A percentile compares a stretch with the other conserved stretches of the same genome.
Evolutionary conservation across 2,329 filamentous ascomycete genomes (phyloP).

Genomic region (Stagonosporopsis chrysanthemi): DNA sequence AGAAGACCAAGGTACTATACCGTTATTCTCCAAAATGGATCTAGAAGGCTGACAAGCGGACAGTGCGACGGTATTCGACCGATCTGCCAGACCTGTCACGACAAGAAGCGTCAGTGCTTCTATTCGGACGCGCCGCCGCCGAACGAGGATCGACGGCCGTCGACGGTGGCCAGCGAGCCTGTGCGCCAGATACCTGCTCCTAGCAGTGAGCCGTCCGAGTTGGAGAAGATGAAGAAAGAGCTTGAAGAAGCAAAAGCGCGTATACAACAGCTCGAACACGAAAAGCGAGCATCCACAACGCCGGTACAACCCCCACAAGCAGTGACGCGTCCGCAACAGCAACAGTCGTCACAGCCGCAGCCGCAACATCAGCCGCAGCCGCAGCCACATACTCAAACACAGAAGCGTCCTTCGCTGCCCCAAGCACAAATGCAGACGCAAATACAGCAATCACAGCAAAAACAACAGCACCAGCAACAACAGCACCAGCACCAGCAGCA

Average conservation of each 20-base stretch:
- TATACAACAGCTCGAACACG: slow-evolving; percentile 43
- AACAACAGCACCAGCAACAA: slow-evolving; percentile 12
- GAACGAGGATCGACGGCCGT: slow-evolving; percentile 31
- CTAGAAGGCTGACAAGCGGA: slow-evolving; percentile 16
- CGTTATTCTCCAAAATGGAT: neutral
- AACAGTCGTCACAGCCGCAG: slow-evolving; percentile 27
- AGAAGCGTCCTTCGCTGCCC: slow-evolving; percentile 22
- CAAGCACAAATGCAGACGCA: slow-evolving; percentile 19
- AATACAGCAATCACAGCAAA: slow-evolving; percentile 18
- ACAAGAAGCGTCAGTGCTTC: slow-evolving; percentile 46
- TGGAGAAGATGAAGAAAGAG: slow-evolving; percentile 46
- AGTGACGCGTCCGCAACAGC: slow-evolving; percentile 26
- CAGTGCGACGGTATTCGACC: slow-evolving; percentile 49
- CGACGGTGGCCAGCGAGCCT: slow-evolving; percentile 21
- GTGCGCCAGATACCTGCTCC: slow-evolving; percentile 28
- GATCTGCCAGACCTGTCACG: slow-evolving; percentile 43
- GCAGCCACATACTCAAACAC: slow-evolving; percentile 21
- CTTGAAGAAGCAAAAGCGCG: slow-evolving; percentile 48
- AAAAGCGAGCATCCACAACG: slow-evolving; percentile 40
- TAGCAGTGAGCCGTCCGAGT: slow-evolving; percentile 36
- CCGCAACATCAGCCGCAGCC: slow-evolving; percentile 27
- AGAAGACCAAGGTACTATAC: slow-evolving; percentile 47
- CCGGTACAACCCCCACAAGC: slow-evolving; percentile 37
- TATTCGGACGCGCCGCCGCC: slow-evolving; percentile 33
- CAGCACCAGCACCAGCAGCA: slow-evolving; percentile 25